Conservation (phyloP, 805 yeast genomes). For the Saccharomyces paradoxus region DNA sequence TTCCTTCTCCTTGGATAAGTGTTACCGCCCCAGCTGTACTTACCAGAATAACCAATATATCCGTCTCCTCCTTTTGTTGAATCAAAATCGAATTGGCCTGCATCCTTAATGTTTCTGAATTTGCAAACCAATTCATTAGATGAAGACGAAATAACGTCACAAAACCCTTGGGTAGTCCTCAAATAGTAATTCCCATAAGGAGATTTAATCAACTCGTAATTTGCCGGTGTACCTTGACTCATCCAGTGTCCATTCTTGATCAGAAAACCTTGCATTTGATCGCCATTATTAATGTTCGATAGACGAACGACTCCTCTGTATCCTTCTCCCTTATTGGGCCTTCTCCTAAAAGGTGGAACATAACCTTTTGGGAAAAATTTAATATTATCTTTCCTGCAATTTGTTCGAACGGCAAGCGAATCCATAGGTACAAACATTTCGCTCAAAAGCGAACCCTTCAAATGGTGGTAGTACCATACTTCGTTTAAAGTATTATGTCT, state of each 20-base stretch:
- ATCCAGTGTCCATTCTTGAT: constrained; percentile 86
- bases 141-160: constrained; percentile 39
- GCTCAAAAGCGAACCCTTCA: constrained; percentile 60
- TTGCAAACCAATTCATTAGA: constrained; percentile 31
- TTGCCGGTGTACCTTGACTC: constrained; percentile 75
- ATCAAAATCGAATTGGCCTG: constrained; percentile 50
- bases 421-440: constrained; percentile 63
- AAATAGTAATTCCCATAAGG: constrained; percentile 68
- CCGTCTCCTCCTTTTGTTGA: constrained; percentile 32
- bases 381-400: constrained; percentile 66
- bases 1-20: constrained; percentile 36
- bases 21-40: constrained; percentile 50
- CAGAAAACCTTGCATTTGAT: constrained; percentile 38
- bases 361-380: constrained; percentile 62
- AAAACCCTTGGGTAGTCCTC: constrained; percentile 63
- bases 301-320: constrained; percentile 5
- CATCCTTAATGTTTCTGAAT: constrained; percentile 21
- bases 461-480: constrained; percentile 71
- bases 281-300: constrained; percentile 25
- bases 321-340: constrained; percentile 19
- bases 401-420: constrained; percentile 37
- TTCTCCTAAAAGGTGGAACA: constrained; percentile 23
- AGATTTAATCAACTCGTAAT: constrained; percentile 49
- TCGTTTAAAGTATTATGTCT: constrained; percentile 37
- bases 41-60: constrained; percentile 53